These are phyloP conservation scores for Ogataea trehalophila DNA, from an alignment of 805 yeast genomes.

Conservation along the genomic window DNA sequence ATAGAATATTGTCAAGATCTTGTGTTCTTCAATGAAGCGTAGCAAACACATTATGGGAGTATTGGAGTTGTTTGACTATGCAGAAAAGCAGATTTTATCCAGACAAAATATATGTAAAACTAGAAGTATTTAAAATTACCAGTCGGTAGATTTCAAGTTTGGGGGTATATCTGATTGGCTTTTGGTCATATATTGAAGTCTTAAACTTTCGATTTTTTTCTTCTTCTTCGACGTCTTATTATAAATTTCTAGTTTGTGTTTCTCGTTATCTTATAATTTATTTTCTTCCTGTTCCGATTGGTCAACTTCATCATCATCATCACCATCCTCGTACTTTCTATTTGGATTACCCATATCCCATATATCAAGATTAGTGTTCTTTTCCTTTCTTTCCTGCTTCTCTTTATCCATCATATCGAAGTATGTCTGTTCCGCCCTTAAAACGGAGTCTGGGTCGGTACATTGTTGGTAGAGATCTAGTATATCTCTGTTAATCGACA, in stretches of 20 bases:
- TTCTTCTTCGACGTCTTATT: conserved; percentile 16
- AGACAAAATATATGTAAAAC: too few species aligned
- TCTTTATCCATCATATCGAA: conserved; percentile 64
- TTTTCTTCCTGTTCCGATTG: conserved; percentile 15
- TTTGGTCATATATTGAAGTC: neutral
- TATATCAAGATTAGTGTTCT: conserved; percentile 50
- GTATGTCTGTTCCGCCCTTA: conserved; percentile 71
- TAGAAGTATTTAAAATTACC: too few species aligned
- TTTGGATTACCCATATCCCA: conserved; percentile 82
- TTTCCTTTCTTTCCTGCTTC: conserved; percentile 53
- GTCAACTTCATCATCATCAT: conserved; percentile 24
- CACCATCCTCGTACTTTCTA: conserved; percentile 31
- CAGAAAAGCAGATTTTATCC: too few species aligned
- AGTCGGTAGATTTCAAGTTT: too few species aligned
- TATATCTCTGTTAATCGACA: conserved; percentile 76
- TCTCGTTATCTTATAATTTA: conserved; percentile 6
- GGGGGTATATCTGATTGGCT: too few species aligned
- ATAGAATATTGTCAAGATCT: too few species aligned
- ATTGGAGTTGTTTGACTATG: too few species aligned
- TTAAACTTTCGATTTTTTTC: conserved; percentile 20
- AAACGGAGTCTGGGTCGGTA: conserved; percentile 72
- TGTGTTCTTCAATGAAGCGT: too few species aligned
- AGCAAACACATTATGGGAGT: too few species aligned
- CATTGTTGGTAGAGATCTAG: conserved; percentile 71
- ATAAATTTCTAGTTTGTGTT: conserved; percentile 3